Conservation (phyloP, 2,329 filamentous ascomycete species). For the Epichloe festucae region DNA sequence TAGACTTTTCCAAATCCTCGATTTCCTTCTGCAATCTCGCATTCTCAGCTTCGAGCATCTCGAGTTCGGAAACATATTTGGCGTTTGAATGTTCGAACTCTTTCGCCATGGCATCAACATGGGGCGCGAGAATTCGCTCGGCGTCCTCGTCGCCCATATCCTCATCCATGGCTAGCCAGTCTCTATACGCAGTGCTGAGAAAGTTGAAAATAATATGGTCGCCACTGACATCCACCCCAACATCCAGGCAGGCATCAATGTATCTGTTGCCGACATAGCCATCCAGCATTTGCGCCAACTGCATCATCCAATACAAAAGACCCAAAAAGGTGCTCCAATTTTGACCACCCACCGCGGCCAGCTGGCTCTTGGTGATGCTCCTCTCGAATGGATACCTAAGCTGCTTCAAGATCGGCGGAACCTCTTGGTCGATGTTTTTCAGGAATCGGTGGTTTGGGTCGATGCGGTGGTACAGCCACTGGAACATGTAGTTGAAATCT, state of each 20-base stretch:
- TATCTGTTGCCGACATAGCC: constrained; percentile 67
- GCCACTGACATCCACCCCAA: constrained; percentile 73
- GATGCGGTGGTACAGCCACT: constrained; percentile 93
- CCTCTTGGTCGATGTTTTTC: constrained; percentile 90
- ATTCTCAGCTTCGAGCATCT: constrained; percentile 77
- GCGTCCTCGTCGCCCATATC: constrained; percentile 78
- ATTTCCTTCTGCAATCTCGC: constrained; percentile 72
- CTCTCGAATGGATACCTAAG: constrained; percentile 90
- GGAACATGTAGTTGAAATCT: constrained; percentile 95
- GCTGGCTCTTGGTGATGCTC: constrained; percentile 91
- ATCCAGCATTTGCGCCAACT: constrained; percentile 87
- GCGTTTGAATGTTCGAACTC: constrained; percentile 80
- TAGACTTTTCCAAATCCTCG: constrained; percentile 76
- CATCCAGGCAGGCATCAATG: constrained; percentile 80
- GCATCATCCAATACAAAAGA: constrained; percentile 98
- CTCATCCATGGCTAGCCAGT: constrained; percentile 88
- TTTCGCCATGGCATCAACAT: constrained; percentile 74
- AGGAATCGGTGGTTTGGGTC: constrained; percentile 88
- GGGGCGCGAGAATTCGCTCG: constrained; percentile 64
- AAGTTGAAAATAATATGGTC: constrained; percentile 95
- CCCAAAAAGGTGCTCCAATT: constrained; percentile 96
- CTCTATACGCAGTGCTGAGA: constrained; percentile 75
- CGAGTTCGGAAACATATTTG: constrained; percentile 71
- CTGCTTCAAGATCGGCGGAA: constrained; percentile 84
- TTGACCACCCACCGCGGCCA: constrained; percentile 86